Conservation (phyloP, 805 yeast species). For the Myxozyma neglecta region DNA sequence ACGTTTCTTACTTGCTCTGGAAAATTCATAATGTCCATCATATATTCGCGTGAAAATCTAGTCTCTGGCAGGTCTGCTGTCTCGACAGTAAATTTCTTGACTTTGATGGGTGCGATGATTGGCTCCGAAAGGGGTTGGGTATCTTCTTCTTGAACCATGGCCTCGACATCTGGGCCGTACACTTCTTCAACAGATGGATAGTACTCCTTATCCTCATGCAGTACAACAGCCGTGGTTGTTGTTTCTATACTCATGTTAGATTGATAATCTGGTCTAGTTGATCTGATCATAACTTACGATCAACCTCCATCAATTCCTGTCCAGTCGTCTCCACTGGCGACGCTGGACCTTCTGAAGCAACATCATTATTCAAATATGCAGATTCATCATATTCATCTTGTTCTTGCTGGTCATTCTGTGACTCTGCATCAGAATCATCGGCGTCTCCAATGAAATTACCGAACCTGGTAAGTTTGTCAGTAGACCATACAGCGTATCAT, state of each 20-base stretch:
- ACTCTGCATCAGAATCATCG: conserved; percentile 50
- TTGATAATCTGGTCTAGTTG: not conserved
- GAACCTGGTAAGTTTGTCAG: conserved; percentile 42
- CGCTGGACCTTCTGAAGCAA: not conserved
- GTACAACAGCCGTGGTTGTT: conserved; percentile 39
- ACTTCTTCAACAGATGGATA: conserved; percentile 49
- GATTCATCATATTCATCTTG: conserved; percentile 18
- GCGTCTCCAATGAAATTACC: conserved; percentile 65
- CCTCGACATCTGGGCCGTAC: conserved; percentile 65
- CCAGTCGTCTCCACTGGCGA: conserved; percentile 7
- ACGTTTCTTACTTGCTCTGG: conserved; percentile 73
- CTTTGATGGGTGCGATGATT: conserved; percentile 54
- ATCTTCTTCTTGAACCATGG: conserved; percentile 57
- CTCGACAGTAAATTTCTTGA: conserved; percentile 50
- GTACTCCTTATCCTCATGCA: conserved; percentile 49
- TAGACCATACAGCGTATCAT: not conserved
- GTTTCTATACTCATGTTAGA: conserved; percentile 8
- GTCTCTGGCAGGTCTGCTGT: conserved; percentile 54
- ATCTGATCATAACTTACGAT: conserved; percentile 4
- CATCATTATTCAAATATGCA: conserved; percentile 7
- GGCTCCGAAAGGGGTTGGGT: conserved; percentile 60
- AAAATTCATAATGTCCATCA: conserved; percentile 49
- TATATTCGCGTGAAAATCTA: conserved; percentile 61
- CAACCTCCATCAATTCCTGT: conserved; percentile 29
- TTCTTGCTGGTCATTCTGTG: conserved; percentile 13